Evolutionary conservation across 768 basidiomycete species (phyloP), one percentile per base, ranked within the genome.

Genomic region (Psilocybe cyanescens): DNA sequence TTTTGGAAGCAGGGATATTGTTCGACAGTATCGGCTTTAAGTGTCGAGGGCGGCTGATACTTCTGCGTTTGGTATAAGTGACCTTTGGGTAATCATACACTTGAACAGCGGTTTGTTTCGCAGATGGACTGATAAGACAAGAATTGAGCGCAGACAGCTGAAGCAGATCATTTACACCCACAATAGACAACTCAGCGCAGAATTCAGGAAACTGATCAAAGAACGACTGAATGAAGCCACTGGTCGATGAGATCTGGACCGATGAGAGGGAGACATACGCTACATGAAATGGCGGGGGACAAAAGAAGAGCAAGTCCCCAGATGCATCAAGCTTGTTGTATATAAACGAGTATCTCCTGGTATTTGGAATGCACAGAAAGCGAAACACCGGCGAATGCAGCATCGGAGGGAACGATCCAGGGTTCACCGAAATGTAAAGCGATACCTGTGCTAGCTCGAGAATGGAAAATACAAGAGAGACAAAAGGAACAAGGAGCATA

Each of bases 221-320:
- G 86, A 86, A 57, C 77, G 81, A 60, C 81, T 81, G 65, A 85
- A 72, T 56, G 75, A 76, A 67, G 81, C 65, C 66, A 80, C 81
- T 64, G 77, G 77, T 63, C 77, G 81, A 67, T 78, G 82, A 31
- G 83, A 76, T 65, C 77, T 78, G 75, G 75, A 28, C 31, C 29
- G 78, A 68, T 82, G 75, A 57, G 77, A 73, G 63, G 68, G 68
- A 53, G 71, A 61, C 75, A 76, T 76, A 47, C 49, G 56, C 48
- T 61, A 65, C 57, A 65, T 64, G 64, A 67, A 63, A 65, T 62
- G 56, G 24, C 49, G 46, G 62, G 60, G 59, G 55, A 66, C 30
- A 48, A 58, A 58, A 60, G 53, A 44, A 48, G 39, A 37, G 37
- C 19, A 54, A 33, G 8, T 46, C 28, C 46, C 55, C 37, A 17